Evolutionary conservation across 106 monocot genomes (phyloP).

Genomic region (Platanthera zijinensis): DNA sequence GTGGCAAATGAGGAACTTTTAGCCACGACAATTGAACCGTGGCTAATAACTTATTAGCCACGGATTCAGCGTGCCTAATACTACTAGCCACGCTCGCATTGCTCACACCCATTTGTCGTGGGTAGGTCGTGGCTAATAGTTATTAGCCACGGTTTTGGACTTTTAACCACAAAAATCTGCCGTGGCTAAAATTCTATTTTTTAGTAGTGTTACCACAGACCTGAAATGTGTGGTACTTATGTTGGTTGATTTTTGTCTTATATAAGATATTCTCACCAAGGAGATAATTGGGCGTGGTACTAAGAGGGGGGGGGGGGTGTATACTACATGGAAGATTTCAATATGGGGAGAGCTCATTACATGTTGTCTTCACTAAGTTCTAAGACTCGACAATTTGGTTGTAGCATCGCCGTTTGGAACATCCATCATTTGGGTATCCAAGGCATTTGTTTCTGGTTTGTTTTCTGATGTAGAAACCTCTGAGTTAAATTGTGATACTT

Average conservation of each 20-base stretch:
- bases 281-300: conserved; percentile 1
- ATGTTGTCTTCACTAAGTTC: background rate
- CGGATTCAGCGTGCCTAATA: no score
- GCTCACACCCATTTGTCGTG: no score
- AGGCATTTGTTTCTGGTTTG: background rate
- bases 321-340: background rate
- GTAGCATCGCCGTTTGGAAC: background rate
- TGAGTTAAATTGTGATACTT: background rate
- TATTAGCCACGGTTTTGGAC: no score
- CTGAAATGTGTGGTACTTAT: background rate
- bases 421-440: background rate
- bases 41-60: no score
- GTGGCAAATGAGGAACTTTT: no score
- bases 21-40: no score
- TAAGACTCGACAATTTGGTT: background rate
- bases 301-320: background rate
- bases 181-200: no score
- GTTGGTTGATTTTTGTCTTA: background rate
- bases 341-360: background rate
- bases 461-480: background rate
- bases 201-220: background rate
- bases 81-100: no score
- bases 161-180: no score
- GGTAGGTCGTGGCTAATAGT: no score
- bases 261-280: background rate